Conservation (phyloP, 306 rosid species). For the Dryas drummondii region DNA sequence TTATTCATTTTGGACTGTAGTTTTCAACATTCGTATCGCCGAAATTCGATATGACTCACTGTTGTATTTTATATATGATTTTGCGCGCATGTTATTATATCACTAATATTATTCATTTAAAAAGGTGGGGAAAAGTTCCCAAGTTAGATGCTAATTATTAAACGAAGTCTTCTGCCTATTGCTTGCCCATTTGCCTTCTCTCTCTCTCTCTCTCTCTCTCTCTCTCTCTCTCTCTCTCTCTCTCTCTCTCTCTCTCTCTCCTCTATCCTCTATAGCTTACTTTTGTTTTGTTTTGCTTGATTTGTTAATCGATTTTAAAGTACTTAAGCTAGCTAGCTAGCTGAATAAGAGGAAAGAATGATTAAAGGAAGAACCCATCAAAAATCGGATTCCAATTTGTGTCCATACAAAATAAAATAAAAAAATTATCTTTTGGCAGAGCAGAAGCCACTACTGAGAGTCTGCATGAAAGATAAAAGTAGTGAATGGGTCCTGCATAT, state of each 20-base stretch:
- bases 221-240: not conserved
- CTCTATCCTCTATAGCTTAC: not conserved
- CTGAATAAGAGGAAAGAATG: conserved; percentile 42
- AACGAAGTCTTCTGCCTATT: conserved; percentile 14
- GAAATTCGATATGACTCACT: conserved; percentile 51
- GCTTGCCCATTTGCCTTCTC: not conserved
- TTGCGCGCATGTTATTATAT: conserved; percentile 1
- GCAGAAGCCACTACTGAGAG: conserved; percentile 28
- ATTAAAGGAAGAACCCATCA: conserved; percentile 73
- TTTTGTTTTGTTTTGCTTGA: conserved; percentile 12
- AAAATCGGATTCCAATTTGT: conserved; percentile 67
- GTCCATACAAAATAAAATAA: conserved; percentile 42
- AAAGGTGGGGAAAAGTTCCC: conserved; percentile 9
- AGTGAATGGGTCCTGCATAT: conserved; percentile 46
- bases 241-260: conserved; percentile 5
- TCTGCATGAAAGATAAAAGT: conserved; percentile 31
- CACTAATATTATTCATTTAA: conserved; percentile 32
- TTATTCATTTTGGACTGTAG: conserved; percentile 36
- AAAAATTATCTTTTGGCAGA: conserved; percentile 43
- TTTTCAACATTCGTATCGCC: conserved; percentile 74
- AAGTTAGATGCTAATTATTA: conserved; percentile 25
- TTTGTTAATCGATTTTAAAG: conserved; percentile 9
- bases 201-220: no score
- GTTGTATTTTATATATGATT: conserved; percentile 23
- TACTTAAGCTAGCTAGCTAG: conserved; percentile 26